Conservation (phyloP, 2,329 filamentous ascomycete species). For the Blastomyces parvus region DNA sequence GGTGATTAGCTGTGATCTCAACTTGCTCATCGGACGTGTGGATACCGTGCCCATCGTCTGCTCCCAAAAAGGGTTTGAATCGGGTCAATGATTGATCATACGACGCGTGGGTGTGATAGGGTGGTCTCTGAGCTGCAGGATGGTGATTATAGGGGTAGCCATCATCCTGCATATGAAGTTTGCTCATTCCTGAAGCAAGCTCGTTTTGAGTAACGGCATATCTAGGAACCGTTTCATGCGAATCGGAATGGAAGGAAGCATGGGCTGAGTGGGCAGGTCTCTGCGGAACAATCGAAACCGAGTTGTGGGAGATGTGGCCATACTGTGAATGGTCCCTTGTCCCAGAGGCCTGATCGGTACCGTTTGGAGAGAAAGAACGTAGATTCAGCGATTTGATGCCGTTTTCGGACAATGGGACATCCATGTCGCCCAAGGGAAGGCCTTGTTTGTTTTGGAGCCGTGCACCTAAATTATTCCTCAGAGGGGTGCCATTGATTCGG, state of each 20-base stretch:
- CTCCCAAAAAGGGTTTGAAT: slow-evolving; percentile 31
- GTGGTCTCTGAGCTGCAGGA: slow-evolving; percentile 21
- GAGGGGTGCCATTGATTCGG: slow-evolving; percentile 25
- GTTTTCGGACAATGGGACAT: slow-evolving; percentile 25
- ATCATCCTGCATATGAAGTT: slow-evolving; percentile 29
- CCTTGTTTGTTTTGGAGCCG: slow-evolving; percentile 26
- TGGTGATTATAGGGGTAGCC: slow-evolving; percentile 29
- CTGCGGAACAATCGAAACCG: slow-evolving; percentile 25
- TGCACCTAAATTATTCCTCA: slow-evolving; percentile 24
- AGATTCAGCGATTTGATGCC: slow-evolving; percentile 21
- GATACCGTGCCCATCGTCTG: slow-evolving; percentile 20
- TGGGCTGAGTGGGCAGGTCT: slow-evolving; percentile 31
- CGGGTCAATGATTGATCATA: slow-evolving; percentile 40
- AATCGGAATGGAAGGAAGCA: slow-evolving; percentile 33
- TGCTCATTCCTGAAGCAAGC: slow-evolving; percentile 25
- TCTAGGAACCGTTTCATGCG: slow-evolving; percentile 26
- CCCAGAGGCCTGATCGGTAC: slow-evolving; percentile 24
- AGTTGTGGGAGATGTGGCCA: slow-evolving; percentile 29
- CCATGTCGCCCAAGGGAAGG: slow-evolving; percentile 22
- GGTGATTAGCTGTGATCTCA: slow-evolving; percentile 28
- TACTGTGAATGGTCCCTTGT: slow-evolving; percentile 19
- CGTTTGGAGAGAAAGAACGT: slow-evolving; percentile 23
- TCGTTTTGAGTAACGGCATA: slow-evolving; percentile 25
- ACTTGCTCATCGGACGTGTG: slow-evolving; percentile 20
- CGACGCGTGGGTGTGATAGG: slow-evolving; percentile 28